phyloP scores from a whole-genome alignment of 176 grass and related monocot genomes.

The Pharus latifolius region DNA sequence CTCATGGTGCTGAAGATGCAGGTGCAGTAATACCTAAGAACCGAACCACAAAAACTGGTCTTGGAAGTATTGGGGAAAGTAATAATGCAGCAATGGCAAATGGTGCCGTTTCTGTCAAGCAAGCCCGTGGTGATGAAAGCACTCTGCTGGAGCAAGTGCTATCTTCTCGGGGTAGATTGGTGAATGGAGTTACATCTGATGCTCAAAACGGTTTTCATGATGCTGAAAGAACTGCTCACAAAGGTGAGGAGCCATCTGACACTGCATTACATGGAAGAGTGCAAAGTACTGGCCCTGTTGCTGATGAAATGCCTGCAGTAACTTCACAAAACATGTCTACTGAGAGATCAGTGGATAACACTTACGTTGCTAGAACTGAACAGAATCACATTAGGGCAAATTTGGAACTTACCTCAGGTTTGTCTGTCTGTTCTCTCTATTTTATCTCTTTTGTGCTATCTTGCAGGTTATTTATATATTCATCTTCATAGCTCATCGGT shows the following conservation, averaged over 20 bases:
- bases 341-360: conserved; percentile 2
- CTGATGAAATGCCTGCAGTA: conserved; percentile 31
- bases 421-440: not conserved
- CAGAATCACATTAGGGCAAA: conserved; percentile 23
- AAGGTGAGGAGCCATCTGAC: conserved; percentile 7
- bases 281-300: not conserved
- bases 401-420: conserved; percentile 36
- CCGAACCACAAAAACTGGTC: conserved; percentile 17
- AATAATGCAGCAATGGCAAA: conserved; percentile 30
- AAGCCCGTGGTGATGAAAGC: conserved; percentile 9
- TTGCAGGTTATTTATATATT: too few species aligned
- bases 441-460: not conserved
- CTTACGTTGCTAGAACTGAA: conserved; percentile 15
- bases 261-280: not conserved
- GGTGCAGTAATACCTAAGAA: conserved; percentile 22
- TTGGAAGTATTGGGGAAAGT: conserved; percentile 28
- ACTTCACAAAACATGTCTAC: conserved; percentile 22
- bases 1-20: conserved; percentile 26
- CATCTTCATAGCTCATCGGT: not conserved
- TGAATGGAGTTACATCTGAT: conserved; percentile 12
- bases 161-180: not conserved
- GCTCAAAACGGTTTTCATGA: conserved; percentile 21
- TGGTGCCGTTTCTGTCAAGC: conserved; percentile 2
- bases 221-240: conserved; percentile 4
- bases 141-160: conserved; percentile 5